Percentiles rank a stretch among this genome's conserved stretches.
phyloP scores from a whole-genome alignment of 1,284 basidiomycete species.

The Fomitopsis betulina region DNA sequence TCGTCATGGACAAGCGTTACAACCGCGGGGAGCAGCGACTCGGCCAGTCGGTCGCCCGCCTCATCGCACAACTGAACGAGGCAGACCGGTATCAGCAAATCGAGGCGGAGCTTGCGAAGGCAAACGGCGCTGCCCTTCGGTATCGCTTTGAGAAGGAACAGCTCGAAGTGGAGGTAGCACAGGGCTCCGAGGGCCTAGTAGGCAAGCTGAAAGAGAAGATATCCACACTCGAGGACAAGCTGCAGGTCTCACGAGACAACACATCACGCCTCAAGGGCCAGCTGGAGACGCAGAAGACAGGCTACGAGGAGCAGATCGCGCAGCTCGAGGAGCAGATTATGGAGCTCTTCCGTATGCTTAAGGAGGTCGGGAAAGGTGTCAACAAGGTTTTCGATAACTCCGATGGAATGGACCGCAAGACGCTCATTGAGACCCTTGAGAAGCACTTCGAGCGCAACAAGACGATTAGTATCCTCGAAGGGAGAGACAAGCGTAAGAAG shows the following conservation, averaged over 20 bases:
- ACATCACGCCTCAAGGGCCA: slow-evolving; percentile 74
- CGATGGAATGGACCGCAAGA: slow-evolving; percentile 72
- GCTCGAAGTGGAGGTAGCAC: slow-evolving; percentile 77
- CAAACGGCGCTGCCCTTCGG: slow-evolving; percentile 59
- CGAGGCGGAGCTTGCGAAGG: slow-evolving; percentile 75
- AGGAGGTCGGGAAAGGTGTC: slow-evolving; percentile 75
- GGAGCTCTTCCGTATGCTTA: slow-evolving; percentile 91
- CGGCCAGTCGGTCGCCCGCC: slow-evolving; percentile 85
- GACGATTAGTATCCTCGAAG: slow-evolving; percentile 85
- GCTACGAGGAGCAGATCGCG: slow-evolving; percentile 84
- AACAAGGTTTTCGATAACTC: slow-evolving; percentile 66
- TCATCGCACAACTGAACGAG: slow-evolving; percentile 90
- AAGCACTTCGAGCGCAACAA: slow-evolving; percentile 81
- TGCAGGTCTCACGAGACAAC: slow-evolving; percentile 75
- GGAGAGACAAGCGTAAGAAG: slow-evolving; percentile 40
- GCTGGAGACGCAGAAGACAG: slow-evolving; percentile 74
- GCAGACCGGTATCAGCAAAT: slow-evolving; percentile 79
- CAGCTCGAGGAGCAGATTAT: slow-evolving; percentile 91
- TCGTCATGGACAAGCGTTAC: slow-evolving; percentile 91
- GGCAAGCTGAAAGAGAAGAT: slow-evolving; percentile 78
- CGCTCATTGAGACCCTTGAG: slow-evolving; percentile 78
- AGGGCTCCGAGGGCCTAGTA: slow-evolving; percentile 81
- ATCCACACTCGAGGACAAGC: slow-evolving; percentile 74
- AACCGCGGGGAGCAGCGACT: slow-evolving; percentile 82
- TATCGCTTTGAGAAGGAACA: slow-evolving; percentile 70